Evolutionary conservation across 192 early-diverging fungal species (phyloP).

Genomic region (Coemansia sp.): DNA sequence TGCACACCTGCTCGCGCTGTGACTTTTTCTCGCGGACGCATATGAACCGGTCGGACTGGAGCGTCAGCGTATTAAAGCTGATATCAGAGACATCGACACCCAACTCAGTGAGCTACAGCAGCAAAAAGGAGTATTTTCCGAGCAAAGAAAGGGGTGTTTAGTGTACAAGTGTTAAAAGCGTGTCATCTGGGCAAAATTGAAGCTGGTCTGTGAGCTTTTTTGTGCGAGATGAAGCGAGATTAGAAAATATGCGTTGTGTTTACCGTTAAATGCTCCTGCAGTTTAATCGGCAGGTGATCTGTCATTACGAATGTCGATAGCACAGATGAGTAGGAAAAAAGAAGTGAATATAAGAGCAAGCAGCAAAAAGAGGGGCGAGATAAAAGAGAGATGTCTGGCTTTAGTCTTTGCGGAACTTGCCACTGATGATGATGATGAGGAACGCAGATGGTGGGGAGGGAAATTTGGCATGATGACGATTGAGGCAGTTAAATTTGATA

Average conservation of each 20-base stretch:
- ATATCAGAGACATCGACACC: conserved; percentile 92
- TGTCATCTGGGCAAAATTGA: conserved; percentile 4
- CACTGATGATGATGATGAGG: neutral
- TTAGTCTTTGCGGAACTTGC: neutral
- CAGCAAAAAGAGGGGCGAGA: neutral
- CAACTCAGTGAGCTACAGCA: conserved; percentile 77
- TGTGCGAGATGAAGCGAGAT: neutral
- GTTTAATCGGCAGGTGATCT: conserved; percentile 86
- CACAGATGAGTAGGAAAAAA: conserved; percentile 10
- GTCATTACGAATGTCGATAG: conserved; percentile 57
- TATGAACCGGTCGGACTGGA: conserved; percentile 98
- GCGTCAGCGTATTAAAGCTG: conserved; percentile 95
- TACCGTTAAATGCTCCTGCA: conserved; percentile 98
- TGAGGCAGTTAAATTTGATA: no score
- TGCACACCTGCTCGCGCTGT: conserved; percentile 87
- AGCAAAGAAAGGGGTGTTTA: neutral
- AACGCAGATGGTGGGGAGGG: no score
- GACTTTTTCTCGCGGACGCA: conserved; percentile 92
- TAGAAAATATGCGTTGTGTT: conserved; percentile 9
- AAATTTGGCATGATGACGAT: neutral
- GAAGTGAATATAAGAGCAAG: neutral
- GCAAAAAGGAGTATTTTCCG: neutral
- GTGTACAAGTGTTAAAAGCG: neutral
- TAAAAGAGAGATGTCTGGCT: neutral
- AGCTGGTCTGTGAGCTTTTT: conserved; percentile 2